phyloP scores from a whole-genome alignment of 345 rosid species.

The Populus deltoides region DNA sequence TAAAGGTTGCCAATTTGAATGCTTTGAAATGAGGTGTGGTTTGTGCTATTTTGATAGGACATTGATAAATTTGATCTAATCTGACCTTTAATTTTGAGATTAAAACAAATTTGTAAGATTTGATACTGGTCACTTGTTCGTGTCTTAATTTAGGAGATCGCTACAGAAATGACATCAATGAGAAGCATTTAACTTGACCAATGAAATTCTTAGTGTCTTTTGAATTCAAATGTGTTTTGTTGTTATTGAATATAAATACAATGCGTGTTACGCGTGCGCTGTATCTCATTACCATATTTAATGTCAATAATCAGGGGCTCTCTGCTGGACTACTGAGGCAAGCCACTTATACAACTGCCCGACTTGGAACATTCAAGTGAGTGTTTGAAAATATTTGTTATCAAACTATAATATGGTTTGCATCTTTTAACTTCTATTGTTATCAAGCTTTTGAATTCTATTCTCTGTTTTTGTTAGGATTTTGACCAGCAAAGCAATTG shows the following conservation, averaged over 20 bases:
- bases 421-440: not conserved
- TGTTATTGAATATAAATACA: not conserved
- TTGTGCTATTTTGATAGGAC: not conserved
- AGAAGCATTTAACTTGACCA: not conserved
- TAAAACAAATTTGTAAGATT: not conserved
- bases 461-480: slow-evolving; percentile 42
- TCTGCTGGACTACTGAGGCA: slow-evolving; percentile 95
- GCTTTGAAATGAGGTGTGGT: not conserved
- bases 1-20: not conserved
- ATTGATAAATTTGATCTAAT: not conserved
- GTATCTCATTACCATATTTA: not conserved
- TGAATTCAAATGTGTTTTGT: not conserved
- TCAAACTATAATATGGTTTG: not conserved
- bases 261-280: not conserved
- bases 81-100: not conserved
- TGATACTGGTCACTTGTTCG: not conserved
- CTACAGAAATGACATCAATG: not conserved
- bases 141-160: not conserved
- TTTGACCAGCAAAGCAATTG: slow-evolving; percentile 81
- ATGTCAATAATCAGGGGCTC: slow-evolving; percentile 51
- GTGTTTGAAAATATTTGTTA: slow-evolving; percentile 14
- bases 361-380: slow-evolving; percentile 95
- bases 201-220: not conserved
- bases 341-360: slow-evolving; percentile 97
- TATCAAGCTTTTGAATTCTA: not conserved